Base-by-base conservation (phyloP, 2,329 filamentous ascomycete genomes). In the Aureobasidium subglaciale region DNA sequence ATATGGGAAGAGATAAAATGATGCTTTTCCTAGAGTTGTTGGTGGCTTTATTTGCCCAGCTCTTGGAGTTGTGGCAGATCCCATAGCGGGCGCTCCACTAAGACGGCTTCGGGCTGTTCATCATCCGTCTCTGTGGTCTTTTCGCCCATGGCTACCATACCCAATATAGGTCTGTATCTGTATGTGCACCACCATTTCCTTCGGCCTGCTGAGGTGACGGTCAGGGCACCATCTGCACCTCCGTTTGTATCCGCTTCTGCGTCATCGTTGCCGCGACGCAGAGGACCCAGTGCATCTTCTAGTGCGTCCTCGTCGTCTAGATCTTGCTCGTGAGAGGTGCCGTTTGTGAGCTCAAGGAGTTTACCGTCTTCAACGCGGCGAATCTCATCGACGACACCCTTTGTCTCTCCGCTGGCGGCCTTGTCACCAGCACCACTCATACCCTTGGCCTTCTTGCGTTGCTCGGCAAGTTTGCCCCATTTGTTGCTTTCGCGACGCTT, bases 121-220 rank as follows among this genome's bases (percentile, higher is more conserved):
- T 61, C 64, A 25, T 60, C 65, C 25, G 64, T 65, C 37, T 62
- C 59, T 34, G 84, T 72, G 78, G 37, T 84, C 73, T 54, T 62
- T 37, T 66, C 63, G 20, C 73, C 75, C 29, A 86, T 70, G 16
- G 81, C 78, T 18, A 83, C 77, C 41, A 86, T 78, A 5, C 91
- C 93, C 59, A 99, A 76, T 63, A 99, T 90, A n/a, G 91, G 88
- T 57, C 91, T 81, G 72, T 97, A 99, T 71, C 95, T 95, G 77
- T 87, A 90, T 5, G 91, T 95, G 67, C 85, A 83, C 89, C 90
- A 97, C 73, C 76, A 81, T 6, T 62, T 63, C 50, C 68, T 64
- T 42, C 68, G 63, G 15, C 43, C 40, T 18, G 56, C 59, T 55
- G 62, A 50, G 57, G 63, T 58, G 63, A 63, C 56, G 55, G 63